Evolutionary conservation across 2,329 filamentous ascomycete genomes (phyloP), one percentile per base, ranked within the genome.

Genomic region (Clarireedia homoeocarpa): DNA sequence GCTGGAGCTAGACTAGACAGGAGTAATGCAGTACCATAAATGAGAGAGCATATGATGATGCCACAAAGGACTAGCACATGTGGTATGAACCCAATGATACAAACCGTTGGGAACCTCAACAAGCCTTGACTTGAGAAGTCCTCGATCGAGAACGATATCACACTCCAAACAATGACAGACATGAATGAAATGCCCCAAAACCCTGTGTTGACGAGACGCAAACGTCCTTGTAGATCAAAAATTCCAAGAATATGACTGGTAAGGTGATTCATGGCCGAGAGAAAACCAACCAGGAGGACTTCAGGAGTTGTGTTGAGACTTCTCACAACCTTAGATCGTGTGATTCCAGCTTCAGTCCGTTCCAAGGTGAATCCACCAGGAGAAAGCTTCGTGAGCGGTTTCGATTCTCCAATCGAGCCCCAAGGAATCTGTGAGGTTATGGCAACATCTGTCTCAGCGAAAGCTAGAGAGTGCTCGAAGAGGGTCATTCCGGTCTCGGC

Each of bases 401-500:
- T 67, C 7, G 60, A 64, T 15, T 54, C 62, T 7, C 65, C 66
- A 71, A 46, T 78, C 75, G 83, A 65, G 0, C 85, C 83, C 70
- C 91, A 82, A 12, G 86, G 86, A 14, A 96, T 80, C 51, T 91
- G 88, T 62, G 85, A 88, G 64, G 85, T 85, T 47, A 96, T 85
- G 61, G 91, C 88, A 30, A 89, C 86, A 70, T 99, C 94, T 7
- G 92, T 92, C 71, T 99, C 94, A 10, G 92, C 90, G 73, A 97
- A 99, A 2, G 92, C 92, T 7, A 99, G 77, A 0, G 91, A 96
- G 67, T 96, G 91, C 69, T 99, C 94, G 66, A 97, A 96, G 2
- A 96, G 81, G 0, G 91, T 96, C 89, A 97, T 96, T 17, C 91
- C 91, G 1, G 90, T 95, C 72, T 97, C 94, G 0, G 89, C 86